phyloP scores from a whole-genome alignment of 768 basidiomycete species.

The Amanita molliuscula region DNA sequence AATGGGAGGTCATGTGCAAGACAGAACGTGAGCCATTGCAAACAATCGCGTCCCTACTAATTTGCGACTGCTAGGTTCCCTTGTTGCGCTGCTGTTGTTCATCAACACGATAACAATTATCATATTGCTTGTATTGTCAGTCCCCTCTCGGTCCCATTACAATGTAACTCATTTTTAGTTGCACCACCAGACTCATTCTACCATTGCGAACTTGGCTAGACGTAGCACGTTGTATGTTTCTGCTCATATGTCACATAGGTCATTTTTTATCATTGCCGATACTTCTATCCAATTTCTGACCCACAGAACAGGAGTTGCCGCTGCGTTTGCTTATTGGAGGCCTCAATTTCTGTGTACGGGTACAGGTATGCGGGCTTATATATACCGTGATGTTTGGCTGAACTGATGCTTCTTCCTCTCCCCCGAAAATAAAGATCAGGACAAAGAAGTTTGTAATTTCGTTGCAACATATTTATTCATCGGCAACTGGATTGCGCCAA shows the following conservation, averaged over 20 bases:
- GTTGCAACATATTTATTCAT: constrained; percentile 38
- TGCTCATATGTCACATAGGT: constrained; percentile 39
- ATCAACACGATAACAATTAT: constrained; percentile 28
- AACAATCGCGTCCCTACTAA: neutral
- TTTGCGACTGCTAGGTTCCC: constrained; percentile 22
- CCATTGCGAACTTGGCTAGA: constrained; percentile 46
- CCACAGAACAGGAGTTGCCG: constrained; percentile 27
- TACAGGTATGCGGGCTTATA: constrained; percentile 21
- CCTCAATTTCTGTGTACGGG: constrained; percentile 32
- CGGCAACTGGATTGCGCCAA: constrained; percentile 44
- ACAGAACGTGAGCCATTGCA: constrained; percentile 27
- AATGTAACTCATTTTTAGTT: neutral
- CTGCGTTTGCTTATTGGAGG: constrained; percentile 30
- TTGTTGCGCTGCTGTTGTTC: constrained; percentile 35
- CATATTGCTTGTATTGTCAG: constrained; percentile 33
- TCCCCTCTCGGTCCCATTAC: constrained; percentile 5
- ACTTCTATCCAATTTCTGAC: neutral
- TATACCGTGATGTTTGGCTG: neutral
- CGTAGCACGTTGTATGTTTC: constrained; percentile 34
- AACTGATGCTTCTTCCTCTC: neutral
- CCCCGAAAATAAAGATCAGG: constrained; percentile 18
- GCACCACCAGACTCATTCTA: constrained; percentile 28
- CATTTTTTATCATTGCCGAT: constrained; percentile 6
- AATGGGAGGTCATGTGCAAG: constrained; percentile 34
- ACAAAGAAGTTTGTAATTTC: constrained; percentile 36